Conservation (phyloP, 1,284 basidiomycete species). For the Cryptococcus sp. region DNA sequence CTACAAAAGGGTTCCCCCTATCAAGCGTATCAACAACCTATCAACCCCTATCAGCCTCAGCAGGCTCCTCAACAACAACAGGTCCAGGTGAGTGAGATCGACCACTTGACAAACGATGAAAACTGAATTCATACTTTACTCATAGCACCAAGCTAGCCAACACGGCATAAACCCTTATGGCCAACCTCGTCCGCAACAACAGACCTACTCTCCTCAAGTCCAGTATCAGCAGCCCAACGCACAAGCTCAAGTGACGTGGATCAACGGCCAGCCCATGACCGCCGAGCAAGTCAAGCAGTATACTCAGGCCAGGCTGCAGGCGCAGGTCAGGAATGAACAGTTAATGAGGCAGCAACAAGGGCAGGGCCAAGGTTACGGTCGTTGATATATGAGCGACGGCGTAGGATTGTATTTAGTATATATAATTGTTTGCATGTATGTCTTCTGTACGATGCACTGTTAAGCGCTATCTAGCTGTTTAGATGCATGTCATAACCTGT, state of each 20-base stretch:
- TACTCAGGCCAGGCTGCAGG: neutral
- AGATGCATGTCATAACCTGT: no score
- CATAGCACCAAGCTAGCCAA: no score
- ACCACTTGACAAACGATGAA: neutral
- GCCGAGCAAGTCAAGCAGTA: slow-evolving; percentile 9
- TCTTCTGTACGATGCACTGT: no score
- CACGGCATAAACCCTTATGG: no score
- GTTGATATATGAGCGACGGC: neutral
- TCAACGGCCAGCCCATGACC: slow-evolving; percentile 1
- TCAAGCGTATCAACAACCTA: slow-evolving; percentile 4
- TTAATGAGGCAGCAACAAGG: neutral
- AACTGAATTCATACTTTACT: neutral
- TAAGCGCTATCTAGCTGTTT: no score
- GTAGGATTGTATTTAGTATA: no score
- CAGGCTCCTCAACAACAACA: neutral
- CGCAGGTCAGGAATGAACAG: no score
- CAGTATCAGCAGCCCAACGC: neutral
- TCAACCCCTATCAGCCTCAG: neutral
- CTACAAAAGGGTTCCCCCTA: slow-evolving; percentile 2
- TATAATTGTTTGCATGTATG: no score
- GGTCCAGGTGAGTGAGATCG: slow-evolving; percentile 1
- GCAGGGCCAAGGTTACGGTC: neutral
- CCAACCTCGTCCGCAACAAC: neutral
- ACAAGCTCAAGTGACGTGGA: neutral
- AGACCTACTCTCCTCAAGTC: neutral